Evolutionary conservation across 257 asterid genomes (phyloP), one percentile per base, ranked within the genome.

Genomic region (Ehretia macrophylla): DNA sequence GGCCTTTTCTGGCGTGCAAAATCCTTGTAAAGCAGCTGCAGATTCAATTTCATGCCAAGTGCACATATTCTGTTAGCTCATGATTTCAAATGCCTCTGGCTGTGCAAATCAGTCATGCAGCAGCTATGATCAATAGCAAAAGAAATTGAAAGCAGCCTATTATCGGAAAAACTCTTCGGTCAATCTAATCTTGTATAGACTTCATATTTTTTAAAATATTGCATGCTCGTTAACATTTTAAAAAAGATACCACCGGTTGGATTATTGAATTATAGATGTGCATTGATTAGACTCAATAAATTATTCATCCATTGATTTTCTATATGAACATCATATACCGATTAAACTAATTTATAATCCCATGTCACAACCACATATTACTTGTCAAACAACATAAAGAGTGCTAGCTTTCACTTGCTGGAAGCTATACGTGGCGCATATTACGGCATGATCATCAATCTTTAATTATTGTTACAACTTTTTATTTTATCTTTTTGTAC

Each of bases 1-100:
- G 18, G 75, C 58, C 85, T 85, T 90, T 78, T 90, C 98, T 49
- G 83, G 95, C 84, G 72, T 72, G 90, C 79, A 56, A 42, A 68
- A 74, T 59, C 77, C 93, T 37, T 67, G 76, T 65, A 77, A 68
- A 60, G 82, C 50, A 51, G 72, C 87, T 90, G 94, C 79, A 68
- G 58, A 54, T 73, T 65, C 67, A 53, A 72, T 55, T n/a, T n/a
- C n/a, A 17, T 45, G 37, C 62, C 17, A 17, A 52, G 6, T 27
- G 35, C 35, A 27, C 35, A 27, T 27, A 42, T 42, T 42, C 6
- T 42, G 47, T 42, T 42, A 42, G 47, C 16, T 42, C 47, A 42
- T 42, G 14, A 42, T 42, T 3, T 1, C 47, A 42, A 11, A 42
- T 42, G 47, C 47, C 3, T 10, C 16, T 42, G 35, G 16, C 47